Conservation (phyloP, 139 green algal genomes). For the Picochlorum sp. region DNA sequence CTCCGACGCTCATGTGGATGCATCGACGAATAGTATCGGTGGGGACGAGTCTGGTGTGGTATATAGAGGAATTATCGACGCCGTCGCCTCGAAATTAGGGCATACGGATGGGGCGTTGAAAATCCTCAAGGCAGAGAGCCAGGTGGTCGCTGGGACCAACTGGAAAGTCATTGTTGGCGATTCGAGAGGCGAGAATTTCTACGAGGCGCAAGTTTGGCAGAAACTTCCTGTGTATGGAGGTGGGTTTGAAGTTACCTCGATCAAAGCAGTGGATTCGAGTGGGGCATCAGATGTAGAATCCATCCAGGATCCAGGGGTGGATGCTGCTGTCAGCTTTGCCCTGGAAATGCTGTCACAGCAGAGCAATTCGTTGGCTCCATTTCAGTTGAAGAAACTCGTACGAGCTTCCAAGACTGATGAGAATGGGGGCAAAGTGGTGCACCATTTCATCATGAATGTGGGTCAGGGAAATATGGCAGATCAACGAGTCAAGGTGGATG, state of each 20-base stretch:
- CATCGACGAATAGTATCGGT: too few relatives aligned
- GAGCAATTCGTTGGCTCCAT: constrained; percentile 33
- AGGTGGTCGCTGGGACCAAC: constrained; percentile 32
- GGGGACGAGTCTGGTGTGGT: too few relatives aligned
- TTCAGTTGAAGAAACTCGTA: constrained; percentile 24
- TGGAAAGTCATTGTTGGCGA: constrained; percentile 29
- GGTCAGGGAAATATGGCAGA: constrained; percentile 31
- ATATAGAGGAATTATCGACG: too few relatives aligned
- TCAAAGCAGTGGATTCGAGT: constrained; percentile 12
- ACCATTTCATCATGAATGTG: constrained; percentile 29
- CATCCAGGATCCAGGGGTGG: constrained; percentile 16
- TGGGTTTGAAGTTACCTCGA: constrained; percentile 17
- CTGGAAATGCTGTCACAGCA: constrained; percentile 42
- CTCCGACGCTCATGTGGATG: too few relatives aligned
- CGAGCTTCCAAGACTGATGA: neutral
- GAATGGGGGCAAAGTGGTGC: constrained; percentile 5
- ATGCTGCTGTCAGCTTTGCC: constrained; percentile 31
- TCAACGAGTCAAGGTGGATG: constrained; percentile 11
- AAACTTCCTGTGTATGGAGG: constrained; percentile 26
- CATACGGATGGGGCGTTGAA: neutral
- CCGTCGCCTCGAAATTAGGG: too few relatives aligned
- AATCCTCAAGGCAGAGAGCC: constrained; percentile 1
- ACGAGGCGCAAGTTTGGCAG: constrained; percentile 32
- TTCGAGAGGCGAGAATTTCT: constrained; percentile 7
- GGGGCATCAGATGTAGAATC: constrained; percentile 1